Conservation (phyloP, 768 basidiomycete genomes). For the Mycena crocata region DNA sequence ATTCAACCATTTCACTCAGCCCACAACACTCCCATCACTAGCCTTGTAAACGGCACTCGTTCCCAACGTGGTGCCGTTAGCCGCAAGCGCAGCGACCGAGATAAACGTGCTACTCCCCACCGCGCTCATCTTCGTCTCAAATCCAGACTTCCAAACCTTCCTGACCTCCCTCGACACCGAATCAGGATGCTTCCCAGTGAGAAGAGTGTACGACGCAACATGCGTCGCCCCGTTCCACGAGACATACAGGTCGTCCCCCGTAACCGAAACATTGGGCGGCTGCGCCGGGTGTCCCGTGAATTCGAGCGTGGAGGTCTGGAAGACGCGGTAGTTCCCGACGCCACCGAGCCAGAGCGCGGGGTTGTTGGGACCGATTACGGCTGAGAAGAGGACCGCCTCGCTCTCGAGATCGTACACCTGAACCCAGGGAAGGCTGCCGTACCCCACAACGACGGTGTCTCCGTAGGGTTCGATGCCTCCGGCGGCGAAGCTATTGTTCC, state of each 20-base stretch:
- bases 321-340: constrained; percentile 18
- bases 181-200: constrained; percentile 11
- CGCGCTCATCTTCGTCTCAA: constrained; percentile 33
- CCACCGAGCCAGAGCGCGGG: constrained; percentile 17
- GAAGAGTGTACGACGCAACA: constrained; percentile 21
- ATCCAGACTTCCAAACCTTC: constrained; percentile 21
- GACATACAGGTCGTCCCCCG: constrained; percentile 21
- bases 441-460: constrained; percentile 20
- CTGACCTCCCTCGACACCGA: not conserved
- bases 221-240: constrained; percentile 38
- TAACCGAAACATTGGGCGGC: constrained; percentile 20
- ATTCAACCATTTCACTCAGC: too few relatives aligned
- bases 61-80: constrained; percentile 19
- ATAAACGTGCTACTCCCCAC: constrained; percentile 3
- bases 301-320: constrained; percentile 23
- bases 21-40: constrained; percentile 5
- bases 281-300: constrained; percentile 29
- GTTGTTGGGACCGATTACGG: constrained; percentile 28
- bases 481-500: constrained; percentile 10
- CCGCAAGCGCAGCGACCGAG: constrained; percentile 12
- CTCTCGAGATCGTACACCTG: constrained; percentile 3
- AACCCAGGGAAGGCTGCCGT: constrained; percentile 18
- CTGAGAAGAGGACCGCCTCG: constrained; percentile 18
- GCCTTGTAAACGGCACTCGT: constrained; percentile 15
- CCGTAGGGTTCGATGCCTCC: constrained; percentile 23